Conservation (phyloP, 2,329 filamentous ascomycete species). For the Cordyceps fumosorosea region DNA sequence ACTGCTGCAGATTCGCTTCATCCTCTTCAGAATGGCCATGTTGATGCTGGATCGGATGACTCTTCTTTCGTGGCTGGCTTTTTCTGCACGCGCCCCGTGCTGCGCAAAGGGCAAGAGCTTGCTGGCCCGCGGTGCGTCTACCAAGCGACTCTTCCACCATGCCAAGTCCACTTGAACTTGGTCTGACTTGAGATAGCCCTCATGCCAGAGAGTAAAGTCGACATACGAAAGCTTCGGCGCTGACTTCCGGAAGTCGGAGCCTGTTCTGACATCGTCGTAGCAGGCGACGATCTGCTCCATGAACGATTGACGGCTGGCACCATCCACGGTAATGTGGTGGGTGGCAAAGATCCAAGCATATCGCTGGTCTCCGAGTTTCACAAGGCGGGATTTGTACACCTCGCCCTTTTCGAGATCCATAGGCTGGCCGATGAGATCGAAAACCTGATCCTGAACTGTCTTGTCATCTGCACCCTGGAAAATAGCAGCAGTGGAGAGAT, state of each 20-base stretch:
- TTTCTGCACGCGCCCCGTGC: not conserved
- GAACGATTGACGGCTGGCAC: not conserved
- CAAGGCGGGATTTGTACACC: not conserved
- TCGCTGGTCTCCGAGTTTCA: not conserved
- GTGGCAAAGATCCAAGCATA: slow-evolving; percentile 5
- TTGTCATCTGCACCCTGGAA: not conserved
- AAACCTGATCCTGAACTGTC: not conserved
- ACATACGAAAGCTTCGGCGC: not conserved
- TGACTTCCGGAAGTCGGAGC: not conserved
- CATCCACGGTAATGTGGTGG: slow-evolving; percentile 3
- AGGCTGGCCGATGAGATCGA: not conserved
- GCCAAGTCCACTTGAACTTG: not conserved
- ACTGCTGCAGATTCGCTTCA: slow-evolving; percentile 4
- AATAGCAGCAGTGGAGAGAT: not conserved
- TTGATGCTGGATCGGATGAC: not conserved
- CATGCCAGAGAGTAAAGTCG: slow-evolving; percentile 4
- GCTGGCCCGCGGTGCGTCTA: not conserved
- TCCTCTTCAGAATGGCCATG: not conserved
- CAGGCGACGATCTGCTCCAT: slow-evolving; percentile 1
- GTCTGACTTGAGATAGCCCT: not conserved
- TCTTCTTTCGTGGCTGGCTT: not conserved
- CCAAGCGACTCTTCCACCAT: not conserved
- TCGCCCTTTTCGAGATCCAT: slow-evolving; percentile 7
- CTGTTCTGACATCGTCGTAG: not conserved
- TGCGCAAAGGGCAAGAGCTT: not conserved